A percentile compares a stretch with the other conserved stretches of the same genome.
Conservation (phyloP, 345 rosid species). For the Arabis hirsuta region DNA sequence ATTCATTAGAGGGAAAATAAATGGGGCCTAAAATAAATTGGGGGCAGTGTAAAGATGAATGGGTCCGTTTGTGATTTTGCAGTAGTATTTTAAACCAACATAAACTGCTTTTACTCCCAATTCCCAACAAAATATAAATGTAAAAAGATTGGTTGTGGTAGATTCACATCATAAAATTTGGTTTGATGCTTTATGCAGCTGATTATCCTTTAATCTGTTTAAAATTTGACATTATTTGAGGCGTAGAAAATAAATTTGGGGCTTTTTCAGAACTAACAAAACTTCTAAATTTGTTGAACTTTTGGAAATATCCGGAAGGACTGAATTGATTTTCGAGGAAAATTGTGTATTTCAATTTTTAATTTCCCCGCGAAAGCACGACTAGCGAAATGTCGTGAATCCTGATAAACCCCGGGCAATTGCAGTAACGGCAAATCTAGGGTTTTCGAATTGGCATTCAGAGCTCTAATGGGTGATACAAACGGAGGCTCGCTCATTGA, state of each 20-base stretch:
- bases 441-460: conserved; percentile 29
- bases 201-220: background rate
- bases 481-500: conserved; percentile 48
- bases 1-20: conserved; percentile 47
- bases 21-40: conserved; percentile 16
- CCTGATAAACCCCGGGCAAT: conserved; percentile 26
- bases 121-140: background rate
- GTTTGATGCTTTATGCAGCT: background rate
- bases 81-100: background rate
- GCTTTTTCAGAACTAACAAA: no score
- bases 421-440: conserved; percentile 30
- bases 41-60: conserved; percentile 22
- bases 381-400: conserved; percentile 3
- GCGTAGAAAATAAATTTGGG: background rate
- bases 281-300: background rate
- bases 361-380: conserved; percentile 37
- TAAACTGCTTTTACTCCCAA: background rate
- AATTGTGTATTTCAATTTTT: background rate
- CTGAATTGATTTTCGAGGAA: background rate
- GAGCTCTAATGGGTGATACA: conserved; percentile 30
- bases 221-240: background rate
- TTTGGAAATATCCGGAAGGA: background rate
- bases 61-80: conserved; percentile 1
- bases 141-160: background rate
- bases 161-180: background rate